phyloP scores from a whole-genome alignment of 2,329 filamentous ascomycete genomes.

The Pseudogymnoascus destructans region DNA sequence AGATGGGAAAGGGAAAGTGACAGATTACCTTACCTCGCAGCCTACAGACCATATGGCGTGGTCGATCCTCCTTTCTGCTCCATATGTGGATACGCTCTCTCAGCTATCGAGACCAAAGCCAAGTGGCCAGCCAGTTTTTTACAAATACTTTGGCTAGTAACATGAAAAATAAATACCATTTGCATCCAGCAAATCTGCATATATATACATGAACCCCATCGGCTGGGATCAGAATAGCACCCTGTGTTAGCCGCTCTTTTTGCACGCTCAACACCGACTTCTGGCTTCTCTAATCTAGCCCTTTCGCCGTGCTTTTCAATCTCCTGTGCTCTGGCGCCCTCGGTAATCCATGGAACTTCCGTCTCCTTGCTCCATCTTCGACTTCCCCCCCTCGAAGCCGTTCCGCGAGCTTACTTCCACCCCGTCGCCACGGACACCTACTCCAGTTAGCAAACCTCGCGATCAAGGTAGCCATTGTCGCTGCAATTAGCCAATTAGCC shows the following conservation, averaged over 20 bases:
- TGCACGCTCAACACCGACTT: neutral
- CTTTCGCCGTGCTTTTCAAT: neutral
- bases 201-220: slow-evolving; percentile 1
- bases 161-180: neutral
- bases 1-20: slow-evolving; percentile 18
- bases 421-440: neutral
- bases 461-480: neutral
- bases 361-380: neutral
- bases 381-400: neutral
- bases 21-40: slow-evolving; percentile 16
- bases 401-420: neutral
- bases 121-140: neutral
- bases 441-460: neutral
- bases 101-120: slow-evolving; percentile 10
- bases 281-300: neutral
- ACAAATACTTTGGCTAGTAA: neutral
- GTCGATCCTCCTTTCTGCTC: slow-evolving; percentile 17
- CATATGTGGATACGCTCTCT: slow-evolving; percentile 20
- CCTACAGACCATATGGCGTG: slow-evolving; percentile 17
- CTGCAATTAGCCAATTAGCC: neutral
- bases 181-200: neutral
- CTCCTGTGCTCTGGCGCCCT: neutral
- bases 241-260: slow-evolving; percentile 4
- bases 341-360: neutral
- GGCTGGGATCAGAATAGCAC: neutral